Evolutionary conservation across 768 basidiomycete species (phyloP), one percentile per base, ranked within the genome.

Genomic region (Leccinum sublutescens): DNA sequence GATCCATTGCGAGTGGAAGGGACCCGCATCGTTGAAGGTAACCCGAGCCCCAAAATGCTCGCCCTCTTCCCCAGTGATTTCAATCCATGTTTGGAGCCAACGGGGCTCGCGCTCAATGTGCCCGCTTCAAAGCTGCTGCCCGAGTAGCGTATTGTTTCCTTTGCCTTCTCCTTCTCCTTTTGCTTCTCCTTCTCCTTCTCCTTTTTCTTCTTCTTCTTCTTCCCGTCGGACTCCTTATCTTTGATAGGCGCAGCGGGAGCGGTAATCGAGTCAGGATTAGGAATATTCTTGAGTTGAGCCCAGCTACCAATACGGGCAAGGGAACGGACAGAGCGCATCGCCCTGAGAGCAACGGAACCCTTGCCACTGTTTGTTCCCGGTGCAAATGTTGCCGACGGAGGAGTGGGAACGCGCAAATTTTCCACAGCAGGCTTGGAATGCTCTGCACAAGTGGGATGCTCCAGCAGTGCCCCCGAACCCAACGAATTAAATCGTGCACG

Each of bases 311-410:
- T 85, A 34, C 85, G 76, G 4, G 91, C 90, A 45, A 92, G 71
- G 2, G 85, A 86, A 27, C 86, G 79, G 63, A 93, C 85, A 14
- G 86, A 87, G 47, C 87, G 79, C 77, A 93, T 92, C 5, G 91
- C 91, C 5, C 91, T 82, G 29, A 92, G 58, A 0, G 91, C 91
- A 47, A 93, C 88, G 0, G 88, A 90, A 31, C 81, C 83, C 29
- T 82, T 80, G 53, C 68, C 69, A 40, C 52, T 50, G 21, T 72
- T 73, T 27, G 52, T 40, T 49, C 59, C 54, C 5, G 59, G 76
- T 2, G 77, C 77, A n/a, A 73, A 71, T 7, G 78, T 75, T 5
- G 52, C 62, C 17, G 69, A 51, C 29, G 69, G 66, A 25, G 68
- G 72, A n/a, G 69, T 68, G 17, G 68, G 67, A 31, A 64, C 15